Base-by-base conservation (phyloP, 2,329 filamentous ascomycete species). In the Dichotomopilus funicola region DNA sequence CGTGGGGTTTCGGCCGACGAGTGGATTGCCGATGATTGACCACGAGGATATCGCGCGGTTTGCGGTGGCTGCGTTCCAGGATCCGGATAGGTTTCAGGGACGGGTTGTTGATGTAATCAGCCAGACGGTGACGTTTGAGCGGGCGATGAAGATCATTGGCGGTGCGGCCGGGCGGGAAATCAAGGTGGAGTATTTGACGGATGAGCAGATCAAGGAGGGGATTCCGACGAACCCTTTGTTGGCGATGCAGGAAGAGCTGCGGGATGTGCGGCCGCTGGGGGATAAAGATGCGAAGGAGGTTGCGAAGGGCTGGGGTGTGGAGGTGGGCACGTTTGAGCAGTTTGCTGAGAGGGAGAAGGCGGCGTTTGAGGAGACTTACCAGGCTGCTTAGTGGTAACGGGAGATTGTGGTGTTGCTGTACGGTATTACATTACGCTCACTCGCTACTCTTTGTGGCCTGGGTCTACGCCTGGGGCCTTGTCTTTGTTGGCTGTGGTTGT, bases 41-140 rank as follows among this genome's bases (percentile, higher is more conserved):
- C 69, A 72, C 0, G 66, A 71, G 5, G 78, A 79, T 34, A 77
- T 80, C 46, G 78, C 73, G 0, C 66, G 61, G 6, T 76, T 79
- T 60, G 71, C 70, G 3, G 68, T 69, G 6, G 72, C 72, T 0
- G 76, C 74, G 0, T 67, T 80, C 13, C 59, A 31, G 34, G 27
- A 58, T 4, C 61, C 61, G 33, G 55, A 37, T 6, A 48, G 11
- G 47, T 59, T 61, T 41, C 48, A 60, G 9, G 55, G 12, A 7
- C n/a, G 55, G 36, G 38, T 31, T 13, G 45, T 64, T 4, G 43
- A 41, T 1, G 10, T 64, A 2, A 51, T 53, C 13, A 43, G 55
- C 13, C 52, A 63, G 38, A 36, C 49, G 8, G 2, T 59, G 31
- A 27, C 37, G 35, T 38, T 53, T 4, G 52, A 57, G 33, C n/a